phyloP scores from a whole-genome alignment of 208 protist species.

The Leptomonas seymouri region DNA sequence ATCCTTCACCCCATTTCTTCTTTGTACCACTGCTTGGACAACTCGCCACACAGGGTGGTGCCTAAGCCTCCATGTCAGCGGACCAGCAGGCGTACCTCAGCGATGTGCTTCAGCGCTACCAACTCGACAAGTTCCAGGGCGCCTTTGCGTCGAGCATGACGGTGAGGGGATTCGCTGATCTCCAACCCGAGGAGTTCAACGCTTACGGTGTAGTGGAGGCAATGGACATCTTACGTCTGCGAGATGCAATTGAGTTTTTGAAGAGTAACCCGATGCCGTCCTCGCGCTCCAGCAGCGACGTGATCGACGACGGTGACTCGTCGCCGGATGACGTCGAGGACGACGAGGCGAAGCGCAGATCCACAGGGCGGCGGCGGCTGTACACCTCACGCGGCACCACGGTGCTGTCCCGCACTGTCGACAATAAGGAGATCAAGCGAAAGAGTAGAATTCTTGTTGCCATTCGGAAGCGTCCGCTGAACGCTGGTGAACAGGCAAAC shows the following conservation, averaged over 20 bases:
- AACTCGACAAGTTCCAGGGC: slow-evolving; percentile 26
- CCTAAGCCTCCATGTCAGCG: background rate
- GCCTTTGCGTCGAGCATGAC: slow-evolving; percentile 34
- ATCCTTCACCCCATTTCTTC: background rate
- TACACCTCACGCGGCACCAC: slow-evolving; percentile 68
- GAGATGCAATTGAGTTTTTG: slow-evolving; percentile 44
- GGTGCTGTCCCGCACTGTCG: slow-evolving; percentile 44
- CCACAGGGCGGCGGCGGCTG: slow-evolving; percentile 30
- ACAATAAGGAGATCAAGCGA: slow-evolving; percentile 40
- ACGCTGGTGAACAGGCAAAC: slow-evolving; percentile 48
- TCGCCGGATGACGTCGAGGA: slow-evolving; percentile 23
- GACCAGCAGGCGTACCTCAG: slow-evolving; percentile 26
- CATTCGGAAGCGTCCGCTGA: slow-evolving; percentile 92
- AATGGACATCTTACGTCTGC: slow-evolving; percentile 38
- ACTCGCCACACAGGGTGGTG: no score
- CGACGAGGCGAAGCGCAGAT: slow-evolving; percentile 15
- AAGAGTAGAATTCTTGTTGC: slow-evolving; percentile 88
- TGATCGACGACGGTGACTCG: slow-evolving; percentile 33
- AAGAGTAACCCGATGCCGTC: slow-evolving; percentile 27
- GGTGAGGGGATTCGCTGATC: slow-evolving; percentile 24
- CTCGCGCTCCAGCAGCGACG: slow-evolving; percentile 44
- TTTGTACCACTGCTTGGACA: no score
- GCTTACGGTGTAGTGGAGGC: slow-evolving; percentile 41
- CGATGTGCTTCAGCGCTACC: slow-evolving; percentile 31
- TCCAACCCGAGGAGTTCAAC: slow-evolving; percentile 39